Evolutionary conservation across 352 stramenopile genomes (phyloP), one percentile per base, ranked within the genome.

Genomic region (Pythium brassicae): DNA sequence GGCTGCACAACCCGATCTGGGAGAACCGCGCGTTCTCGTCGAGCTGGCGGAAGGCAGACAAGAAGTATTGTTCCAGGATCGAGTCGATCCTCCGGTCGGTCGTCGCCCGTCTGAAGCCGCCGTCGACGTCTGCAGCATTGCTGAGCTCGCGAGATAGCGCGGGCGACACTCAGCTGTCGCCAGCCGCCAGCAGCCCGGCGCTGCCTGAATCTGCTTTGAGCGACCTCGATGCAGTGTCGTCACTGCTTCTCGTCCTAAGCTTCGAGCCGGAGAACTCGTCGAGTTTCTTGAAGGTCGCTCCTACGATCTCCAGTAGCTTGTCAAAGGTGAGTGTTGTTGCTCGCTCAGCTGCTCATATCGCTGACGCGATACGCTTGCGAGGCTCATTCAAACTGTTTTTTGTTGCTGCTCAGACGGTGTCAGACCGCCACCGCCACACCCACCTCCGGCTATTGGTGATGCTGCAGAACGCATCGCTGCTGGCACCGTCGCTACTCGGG

Each of bases 1-100:
- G 58, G 1, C 32, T 69, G 23, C 52, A 42, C 7, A 62, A 57
- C 15, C 35, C 35, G 3, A 46, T 69, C 12, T 66, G 63, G 63
- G 50, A 59, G 44, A 65, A 65, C 27, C 35, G 43, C 26, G 52
- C 49, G 11, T 58, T 50, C 52, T 49, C 52, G 5, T 32, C 27
- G 15, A 50, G 49, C 10, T 50, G 52, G 52, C 39, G 44, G n/a
- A 58, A 58, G 42, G 25, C 40, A 26, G 40, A 58, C 25, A 58
- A 58, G 29, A 58, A 43, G 23, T 43, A 50, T 39, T 58, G 52
- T 26, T 35, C 52, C 7, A 50, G 52, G 52, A 58, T 58, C 48
- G 45, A 61, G 20, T 44, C 27, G 10, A 43, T 14, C 19, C 37
- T 55, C 39, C 45, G 55, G 10, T 25, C 39, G 8, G n/a, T 29